Evolutionary conservation across 2,329 filamentous ascomycete species (phyloP).

Genomic region (Arthrinium phaeospermum): DNA sequence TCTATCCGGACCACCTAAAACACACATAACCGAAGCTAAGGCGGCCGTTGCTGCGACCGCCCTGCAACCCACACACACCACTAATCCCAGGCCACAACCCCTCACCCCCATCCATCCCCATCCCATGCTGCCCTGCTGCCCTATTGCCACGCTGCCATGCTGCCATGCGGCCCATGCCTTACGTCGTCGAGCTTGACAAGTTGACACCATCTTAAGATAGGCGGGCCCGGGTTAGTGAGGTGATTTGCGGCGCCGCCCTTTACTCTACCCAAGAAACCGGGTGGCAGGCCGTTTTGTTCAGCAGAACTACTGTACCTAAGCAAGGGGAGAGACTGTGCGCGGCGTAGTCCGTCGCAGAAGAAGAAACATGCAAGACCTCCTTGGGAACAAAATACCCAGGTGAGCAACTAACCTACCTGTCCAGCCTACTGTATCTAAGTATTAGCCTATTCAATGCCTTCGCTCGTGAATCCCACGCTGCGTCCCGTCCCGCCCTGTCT

Average conservation of each 20-base stretch:
- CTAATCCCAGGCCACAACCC: neutral
- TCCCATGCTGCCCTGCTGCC: neutral
- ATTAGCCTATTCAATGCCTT: neutral
- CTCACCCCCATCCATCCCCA: neutral
- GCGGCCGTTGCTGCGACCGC: slow-evolving; percentile 10
- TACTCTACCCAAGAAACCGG: neutral
- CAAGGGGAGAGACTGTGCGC: neutral
- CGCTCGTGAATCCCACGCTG: neutral
- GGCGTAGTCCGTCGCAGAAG: neutral
- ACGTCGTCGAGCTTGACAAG: neutral
- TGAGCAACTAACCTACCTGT: neutral
- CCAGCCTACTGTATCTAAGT: neutral
- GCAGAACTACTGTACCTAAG: neutral
- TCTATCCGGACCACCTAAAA: slow-evolving; percentile 4
- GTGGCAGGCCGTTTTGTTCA: neutral
- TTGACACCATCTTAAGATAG: neutral
- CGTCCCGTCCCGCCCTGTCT: neutral
- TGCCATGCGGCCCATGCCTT: neutral
- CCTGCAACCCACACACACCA: slow-evolving; percentile 11
- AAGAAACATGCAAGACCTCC: neutral
- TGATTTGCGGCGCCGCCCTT: neutral
- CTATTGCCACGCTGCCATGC: neutral
- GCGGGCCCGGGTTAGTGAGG: neutral
- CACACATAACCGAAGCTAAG: slow-evolving; percentile 14
- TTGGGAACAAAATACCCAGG: neutral